Percentiles rank a stretch among this genome's conserved stretches.
phyloP scores from a whole-genome alignment of 495 filamentous ascomycete genomes.

The Pyrenopolyporus hunteri region DNA sequence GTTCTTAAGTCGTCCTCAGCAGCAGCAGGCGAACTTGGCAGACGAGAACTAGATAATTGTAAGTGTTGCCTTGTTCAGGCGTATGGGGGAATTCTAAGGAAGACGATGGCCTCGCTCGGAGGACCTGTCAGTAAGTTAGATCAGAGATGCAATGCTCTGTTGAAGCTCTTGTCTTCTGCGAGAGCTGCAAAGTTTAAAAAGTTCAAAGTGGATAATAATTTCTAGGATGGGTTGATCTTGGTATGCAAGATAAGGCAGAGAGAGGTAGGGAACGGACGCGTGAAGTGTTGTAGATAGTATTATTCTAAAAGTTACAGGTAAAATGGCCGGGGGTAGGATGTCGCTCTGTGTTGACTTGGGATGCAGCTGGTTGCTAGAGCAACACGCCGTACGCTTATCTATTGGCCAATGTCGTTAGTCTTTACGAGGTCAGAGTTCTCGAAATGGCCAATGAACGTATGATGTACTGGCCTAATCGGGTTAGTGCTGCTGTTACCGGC shows the following conservation, averaged over 20 bases:
- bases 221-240: slow-evolving; percentile 34
- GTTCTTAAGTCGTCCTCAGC: slow-evolving; percentile 51
- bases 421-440: slow-evolving; percentile 1
- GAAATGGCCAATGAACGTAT: slow-evolving; percentile 34
- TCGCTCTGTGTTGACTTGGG: slow-evolving; percentile 31
- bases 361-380: slow-evolving; percentile 27
- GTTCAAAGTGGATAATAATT: slow-evolving; percentile 36
- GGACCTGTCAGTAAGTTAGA: slow-evolving; percentile 4
- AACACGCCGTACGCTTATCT: slow-evolving; percentile 7
- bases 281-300: slow-evolving; percentile 30
- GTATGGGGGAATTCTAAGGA: slow-evolving; percentile 7
- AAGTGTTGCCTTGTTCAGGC: slow-evolving; percentile 36
- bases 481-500: slow-evolving; percentile 18
- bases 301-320: slow-evolving; percentile 16
- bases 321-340: slow-evolving; percentile 24
- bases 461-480: slow-evolving; percentile 14
- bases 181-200: no score
- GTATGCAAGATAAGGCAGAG: slow-evolving; percentile 38
- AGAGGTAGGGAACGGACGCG: slow-evolving; percentile 30
- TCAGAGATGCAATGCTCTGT: neutral
- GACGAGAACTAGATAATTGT: slow-evolving; percentile 39
- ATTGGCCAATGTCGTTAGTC: slow-evolving; percentile 23
- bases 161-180: slow-evolving; percentile 17
- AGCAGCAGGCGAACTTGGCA: slow-evolving; percentile 47
- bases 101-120: slow-evolving; percentile 14